phyloP scores from a whole-genome alignment of 2,329 filamentous ascomycete species.

The Fusarium sp. region DNA sequence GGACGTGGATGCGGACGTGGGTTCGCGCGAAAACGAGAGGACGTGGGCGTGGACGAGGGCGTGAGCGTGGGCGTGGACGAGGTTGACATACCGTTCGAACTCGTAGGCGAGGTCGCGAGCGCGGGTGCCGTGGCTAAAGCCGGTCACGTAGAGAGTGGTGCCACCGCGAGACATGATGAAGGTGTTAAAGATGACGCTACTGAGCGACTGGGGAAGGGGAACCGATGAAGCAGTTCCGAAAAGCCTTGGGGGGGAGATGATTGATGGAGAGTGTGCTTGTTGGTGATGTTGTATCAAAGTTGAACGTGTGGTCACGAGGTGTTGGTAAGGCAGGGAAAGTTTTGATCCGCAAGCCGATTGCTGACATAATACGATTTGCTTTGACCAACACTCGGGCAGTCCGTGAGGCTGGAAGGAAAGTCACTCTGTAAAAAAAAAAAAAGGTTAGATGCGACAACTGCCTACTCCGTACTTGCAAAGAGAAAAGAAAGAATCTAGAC shows the following conservation, averaged over 20 bases:
- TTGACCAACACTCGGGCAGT: conserved; percentile 7
- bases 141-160: conserved; percentile 96
- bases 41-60: conserved; percentile 52
- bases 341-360: conserved; percentile 34
- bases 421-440: not conserved
- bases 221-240: conserved; percentile 42
- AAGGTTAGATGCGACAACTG: not conserved
- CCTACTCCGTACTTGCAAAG: not conserved
- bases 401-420: not conserved
- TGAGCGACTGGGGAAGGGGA: conserved; percentile 21
- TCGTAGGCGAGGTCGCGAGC: conserved; percentile 99
- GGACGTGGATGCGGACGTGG: conserved; percentile 39
- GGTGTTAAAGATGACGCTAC: conserved; percentile 12
- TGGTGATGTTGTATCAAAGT: conserved; percentile 31
- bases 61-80: conserved; percentile 51
- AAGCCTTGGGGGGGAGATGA: conserved; percentile 26
- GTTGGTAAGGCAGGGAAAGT: conserved; percentile 36
- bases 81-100: conserved; percentile 98
- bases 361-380: conserved; percentile 37
- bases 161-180: conserved; percentile 85
- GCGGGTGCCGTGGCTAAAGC: conserved; percentile 98
- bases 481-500: not conserved
- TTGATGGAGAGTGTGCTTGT: conserved; percentile 36
- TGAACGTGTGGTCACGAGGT: conserved; percentile 37
- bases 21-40: conserved; percentile 46